Percentiles rank a stretch among this genome's conserved stretches.
Conservation (phyloP, 768 basidiomycete genomes). For the Boletus rubroflammeus region DNA sequence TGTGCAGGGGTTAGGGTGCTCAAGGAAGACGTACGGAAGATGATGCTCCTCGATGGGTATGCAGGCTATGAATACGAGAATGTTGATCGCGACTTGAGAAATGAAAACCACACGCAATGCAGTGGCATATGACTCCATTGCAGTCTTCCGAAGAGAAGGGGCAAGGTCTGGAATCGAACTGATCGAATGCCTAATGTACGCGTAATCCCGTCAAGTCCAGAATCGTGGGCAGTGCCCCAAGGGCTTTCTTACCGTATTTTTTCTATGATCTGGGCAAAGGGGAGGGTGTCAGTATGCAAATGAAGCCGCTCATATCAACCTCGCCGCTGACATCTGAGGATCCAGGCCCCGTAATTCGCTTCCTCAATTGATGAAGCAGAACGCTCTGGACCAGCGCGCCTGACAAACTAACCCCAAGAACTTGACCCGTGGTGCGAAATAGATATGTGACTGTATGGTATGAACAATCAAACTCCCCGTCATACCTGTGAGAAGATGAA, state of each 20-base stretch:
- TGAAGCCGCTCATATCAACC: conserved; percentile 24
- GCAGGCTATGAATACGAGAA: conserved; percentile 64
- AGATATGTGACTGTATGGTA: conserved; percentile 77
- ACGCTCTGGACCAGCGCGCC: conserved; percentile 83
- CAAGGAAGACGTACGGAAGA: conserved; percentile 39
- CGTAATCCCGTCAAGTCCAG: conserved; percentile 11
- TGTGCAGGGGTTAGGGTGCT: conserved; percentile 10
- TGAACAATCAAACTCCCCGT: conserved; percentile 3
- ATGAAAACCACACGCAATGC: conserved; percentile 83
- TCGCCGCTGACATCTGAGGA: conserved; percentile 59
- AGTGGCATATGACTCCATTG: conserved; percentile 73
- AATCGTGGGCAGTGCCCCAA: conserved; percentile 14
- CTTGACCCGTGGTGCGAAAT: conserved; percentile 92
- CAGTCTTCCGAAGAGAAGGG: conserved; percentile 52
- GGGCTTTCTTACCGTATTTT: conserved; percentile 50
- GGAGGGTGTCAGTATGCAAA: conserved; percentile 16
- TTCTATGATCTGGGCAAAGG: conserved; percentile 59
- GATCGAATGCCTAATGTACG: conserved; percentile 56
- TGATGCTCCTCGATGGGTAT: conserved; percentile 74
- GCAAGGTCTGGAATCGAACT: conserved; percentile 65
- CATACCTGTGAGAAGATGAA: conserved; percentile 8
- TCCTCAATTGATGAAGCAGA: conserved; percentile 63
- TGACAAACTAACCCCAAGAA: conserved; percentile 87
- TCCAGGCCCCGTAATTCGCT: conserved; percentile 72
- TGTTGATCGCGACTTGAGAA: conserved; percentile 64